Percentiles rank a stretch among this genome's conserved stretches.
Evolutionary conservation across 371 early-diverging fungal species (phyloP).

Genomic region (Mortierella sp.): DNA sequence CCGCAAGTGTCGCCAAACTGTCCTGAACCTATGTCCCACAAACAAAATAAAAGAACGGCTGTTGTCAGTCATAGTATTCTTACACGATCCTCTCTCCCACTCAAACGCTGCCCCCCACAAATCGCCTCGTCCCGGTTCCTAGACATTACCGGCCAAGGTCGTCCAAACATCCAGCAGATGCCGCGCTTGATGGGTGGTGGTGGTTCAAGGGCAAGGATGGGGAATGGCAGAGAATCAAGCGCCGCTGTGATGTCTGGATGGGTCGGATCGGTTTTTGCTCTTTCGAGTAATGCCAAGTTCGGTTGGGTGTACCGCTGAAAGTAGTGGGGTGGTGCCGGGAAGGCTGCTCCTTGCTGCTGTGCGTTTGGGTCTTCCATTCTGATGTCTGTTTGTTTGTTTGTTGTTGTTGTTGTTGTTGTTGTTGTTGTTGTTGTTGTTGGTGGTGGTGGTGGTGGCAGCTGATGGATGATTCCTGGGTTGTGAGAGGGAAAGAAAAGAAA

Average conservation of each 20-base stretch:
- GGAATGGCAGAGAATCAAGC: conserved; percentile 63
- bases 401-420: neutral
- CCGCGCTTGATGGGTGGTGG: conserved; percentile 74
- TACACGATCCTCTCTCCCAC: neutral
- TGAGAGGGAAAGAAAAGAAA: too few relatives aligned
- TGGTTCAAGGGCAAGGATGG: conserved; percentile 65
- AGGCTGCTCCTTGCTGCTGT: conserved; percentile 66
- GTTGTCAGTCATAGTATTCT: neutral
- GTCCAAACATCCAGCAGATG: conserved; percentile 78
- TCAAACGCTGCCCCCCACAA: neutral
- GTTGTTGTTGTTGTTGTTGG: neutral
- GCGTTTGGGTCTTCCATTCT: conserved; percentile 53
- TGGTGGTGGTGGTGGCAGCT: neutral
- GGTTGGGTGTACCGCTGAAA: conserved; percentile 75
- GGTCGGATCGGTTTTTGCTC: conserved; percentile 30
- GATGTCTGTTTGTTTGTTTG: neutral
- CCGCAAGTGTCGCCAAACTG: conserved; percentile 69
- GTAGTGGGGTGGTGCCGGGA: conserved; percentile 79
- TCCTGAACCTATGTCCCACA: conserved; percentile 64
- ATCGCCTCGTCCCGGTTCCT: neutral
- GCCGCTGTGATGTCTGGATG: conserved; percentile 41
- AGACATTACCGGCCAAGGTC: conserved; percentile 71
- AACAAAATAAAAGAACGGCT: neutral
- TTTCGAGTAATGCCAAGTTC: conserved; percentile 64
- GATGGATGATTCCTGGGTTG: neutral